phyloP scores from a whole-genome alignment of 495 filamentous ascomycete genomes.

The Penicillium chermesinum region DNA sequence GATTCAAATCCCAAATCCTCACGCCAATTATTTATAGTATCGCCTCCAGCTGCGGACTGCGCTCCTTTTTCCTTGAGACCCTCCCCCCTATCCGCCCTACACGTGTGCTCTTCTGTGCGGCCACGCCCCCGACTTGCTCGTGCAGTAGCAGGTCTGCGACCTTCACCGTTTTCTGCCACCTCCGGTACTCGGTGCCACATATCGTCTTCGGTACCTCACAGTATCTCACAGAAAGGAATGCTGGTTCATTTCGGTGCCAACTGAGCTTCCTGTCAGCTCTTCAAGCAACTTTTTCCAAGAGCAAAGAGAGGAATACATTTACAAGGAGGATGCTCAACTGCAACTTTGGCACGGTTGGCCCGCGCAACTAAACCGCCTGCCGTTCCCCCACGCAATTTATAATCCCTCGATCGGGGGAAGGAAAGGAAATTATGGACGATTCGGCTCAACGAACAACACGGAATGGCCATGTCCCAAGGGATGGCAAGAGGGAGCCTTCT shows the following conservation, averaged over 20 bases:
- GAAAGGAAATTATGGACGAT: constrained; percentile 36
- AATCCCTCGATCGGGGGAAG: constrained; percentile 20
- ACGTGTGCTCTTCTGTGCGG: constrained; percentile 15
- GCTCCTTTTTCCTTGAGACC: constrained; percentile 13
- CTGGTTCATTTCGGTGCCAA: constrained; percentile 27
- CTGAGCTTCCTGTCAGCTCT: constrained; percentile 29
- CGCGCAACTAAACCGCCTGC: constrained; percentile 9
- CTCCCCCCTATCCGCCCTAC: constrained; percentile 2
- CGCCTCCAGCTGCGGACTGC: constrained; percentile 6
- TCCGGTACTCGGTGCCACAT: constrained; percentile 31
- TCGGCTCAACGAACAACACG: constrained; percentile 21
- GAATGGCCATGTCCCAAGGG: constrained; percentile 24
- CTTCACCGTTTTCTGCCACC: constrained; percentile 22
- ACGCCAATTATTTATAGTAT: constrained; percentile 22
- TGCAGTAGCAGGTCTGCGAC: constrained; percentile 36
- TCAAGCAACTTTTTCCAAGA: constrained; percentile 17
- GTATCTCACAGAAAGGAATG: constrained; percentile 31
- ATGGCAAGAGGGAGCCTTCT: constrained; percentile 16
- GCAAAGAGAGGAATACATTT: constrained; percentile 1
- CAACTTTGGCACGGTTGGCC: constrained; percentile 17
- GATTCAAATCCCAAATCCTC: constrained; percentile 5
- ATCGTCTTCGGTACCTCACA: too few relatives aligned
- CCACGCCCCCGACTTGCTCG: constrained; percentile 24
- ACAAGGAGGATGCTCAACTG: constrained; percentile 22
- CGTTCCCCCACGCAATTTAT: neutral